Evolutionary conservation across 352 stramenopile genomes (phyloP), one percentile per base, ranked within the genome.

Genomic region (Phytophthora palmivora): DNA sequence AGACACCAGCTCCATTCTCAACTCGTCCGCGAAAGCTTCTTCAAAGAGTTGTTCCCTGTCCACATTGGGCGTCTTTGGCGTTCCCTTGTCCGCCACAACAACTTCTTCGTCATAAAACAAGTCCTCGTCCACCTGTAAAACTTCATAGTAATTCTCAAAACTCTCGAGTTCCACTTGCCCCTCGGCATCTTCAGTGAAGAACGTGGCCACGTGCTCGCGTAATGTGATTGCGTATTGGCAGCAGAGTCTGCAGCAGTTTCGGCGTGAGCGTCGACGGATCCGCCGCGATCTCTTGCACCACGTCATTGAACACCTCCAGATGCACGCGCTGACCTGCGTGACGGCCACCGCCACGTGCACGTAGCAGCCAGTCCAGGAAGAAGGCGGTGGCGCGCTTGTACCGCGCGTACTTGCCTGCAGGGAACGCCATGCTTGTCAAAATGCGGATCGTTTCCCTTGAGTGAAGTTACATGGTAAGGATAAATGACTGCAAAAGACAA

Each of bases 1-100:
- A 26, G 51, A 67, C 21, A 61, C 54, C 1, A 67, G 22, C 36
- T 74, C 70, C 6, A 67, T 45, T 12, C 63, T 33, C 33, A 73
- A 50, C 30, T 74, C 66, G 11, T 79, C 48, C 8, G 49, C 30
- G 34, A 74, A 76, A 0, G 67, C 67, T 15, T 67, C 58, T 3
- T 70, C 51, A 37, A 58, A 47, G 21, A 58, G 36, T 10, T n/a
- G 41, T 26, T 47, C 36, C 16, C 49, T 48, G 24, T 41, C 49
- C 10, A 34, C 30, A 22, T 41, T 58, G 16, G 49, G 12, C 2
- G 8, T 56, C 33, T 36, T 26, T 4, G 34, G 34, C 3, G 18
- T 14, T 6, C 26, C 44, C 12, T 18, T n/a, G 8, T 30, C 48
- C 21, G 5, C 15, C 24, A 44, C 21, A 33, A 22, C 14, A 7